phyloP scores from a whole-genome alignment of 345 rosid genomes.

The Salix brachista region DNA sequence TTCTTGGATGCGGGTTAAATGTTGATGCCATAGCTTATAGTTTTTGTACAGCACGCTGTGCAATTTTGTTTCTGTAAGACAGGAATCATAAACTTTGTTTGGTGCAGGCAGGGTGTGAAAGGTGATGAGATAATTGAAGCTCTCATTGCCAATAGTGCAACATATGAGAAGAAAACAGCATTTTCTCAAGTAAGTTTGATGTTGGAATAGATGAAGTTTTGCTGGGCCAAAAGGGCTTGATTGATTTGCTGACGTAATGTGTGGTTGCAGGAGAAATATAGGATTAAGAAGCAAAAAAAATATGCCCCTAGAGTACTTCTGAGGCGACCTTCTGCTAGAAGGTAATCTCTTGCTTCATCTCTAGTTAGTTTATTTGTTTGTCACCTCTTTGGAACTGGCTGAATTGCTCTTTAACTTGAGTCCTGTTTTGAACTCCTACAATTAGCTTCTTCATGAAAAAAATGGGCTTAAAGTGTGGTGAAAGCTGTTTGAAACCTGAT shows the following conservation, averaged over 20 bases:
- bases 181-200: slow-evolving; percentile 62
- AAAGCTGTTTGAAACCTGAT: not conserved
- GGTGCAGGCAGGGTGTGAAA: slow-evolving; percentile 77
- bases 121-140: slow-evolving; percentile 88
- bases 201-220: not conserved
- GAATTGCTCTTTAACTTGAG: not conserved
- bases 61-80: not conserved
- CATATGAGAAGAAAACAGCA: slow-evolving; percentile 76
- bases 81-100: not conserved
- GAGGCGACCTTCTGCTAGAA: slow-evolving; percentile 73
- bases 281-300: slow-evolving; percentile 83
- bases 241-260: slow-evolving; percentile 5
- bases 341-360: slow-evolving; percentile 30
- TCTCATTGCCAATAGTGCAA: slow-evolving; percentile 81
- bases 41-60: not conserved
- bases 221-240: not conserved
- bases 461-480: not conserved
- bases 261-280: slow-evolving; percentile 73
- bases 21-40: not conserved
- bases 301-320: slow-evolving; percentile 85
- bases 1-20: not conserved
- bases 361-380: not conserved
- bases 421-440: not conserved
- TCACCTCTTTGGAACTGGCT: not conserved
- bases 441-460: not conserved